Evolutionary conservation across 768 basidiomycete species (phyloP).

Genomic region (Termitomyces sp.): DNA sequence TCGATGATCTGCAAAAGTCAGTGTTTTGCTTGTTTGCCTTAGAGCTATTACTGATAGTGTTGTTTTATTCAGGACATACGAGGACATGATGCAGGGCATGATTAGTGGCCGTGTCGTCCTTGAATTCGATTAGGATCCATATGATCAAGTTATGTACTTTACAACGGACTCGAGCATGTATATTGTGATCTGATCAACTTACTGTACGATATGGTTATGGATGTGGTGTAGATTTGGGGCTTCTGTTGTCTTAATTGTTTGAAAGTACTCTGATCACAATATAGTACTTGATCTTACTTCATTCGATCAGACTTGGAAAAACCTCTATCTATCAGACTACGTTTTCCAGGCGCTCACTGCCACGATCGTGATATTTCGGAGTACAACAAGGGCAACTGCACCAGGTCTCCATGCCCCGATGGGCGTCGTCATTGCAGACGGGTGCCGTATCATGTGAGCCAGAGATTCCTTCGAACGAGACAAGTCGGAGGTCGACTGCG

Average conservation of each 20-base stretch:
- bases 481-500: no score
- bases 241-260: not conserved
- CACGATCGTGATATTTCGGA: no score
- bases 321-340: no score
- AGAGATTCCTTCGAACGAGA: no score
- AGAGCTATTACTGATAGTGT: not conserved
- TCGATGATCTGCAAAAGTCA: constrained; percentile 50
- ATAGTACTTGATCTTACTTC: no score
- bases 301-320: no score
- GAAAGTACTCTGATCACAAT: not conserved
- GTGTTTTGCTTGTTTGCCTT: constrained; percentile 19
- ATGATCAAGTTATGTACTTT: not conserved
- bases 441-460: no score
- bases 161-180: not conserved
- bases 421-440: no score
- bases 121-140: constrained; percentile 15
- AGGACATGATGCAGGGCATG: constrained; percentile 34
- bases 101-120: constrained; percentile 52
- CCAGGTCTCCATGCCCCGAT: no score
- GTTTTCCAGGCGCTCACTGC: no score
- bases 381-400: no score
- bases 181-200: not conserved
- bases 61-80: constrained; percentile 28
- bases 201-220: not conserved
- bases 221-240: no score